A percentile compares a stretch with the other conserved stretches of the same genome.
Conservation (phyloP, 768 basidiomycete species). For the Neoboletus brunneissimus region DNA sequence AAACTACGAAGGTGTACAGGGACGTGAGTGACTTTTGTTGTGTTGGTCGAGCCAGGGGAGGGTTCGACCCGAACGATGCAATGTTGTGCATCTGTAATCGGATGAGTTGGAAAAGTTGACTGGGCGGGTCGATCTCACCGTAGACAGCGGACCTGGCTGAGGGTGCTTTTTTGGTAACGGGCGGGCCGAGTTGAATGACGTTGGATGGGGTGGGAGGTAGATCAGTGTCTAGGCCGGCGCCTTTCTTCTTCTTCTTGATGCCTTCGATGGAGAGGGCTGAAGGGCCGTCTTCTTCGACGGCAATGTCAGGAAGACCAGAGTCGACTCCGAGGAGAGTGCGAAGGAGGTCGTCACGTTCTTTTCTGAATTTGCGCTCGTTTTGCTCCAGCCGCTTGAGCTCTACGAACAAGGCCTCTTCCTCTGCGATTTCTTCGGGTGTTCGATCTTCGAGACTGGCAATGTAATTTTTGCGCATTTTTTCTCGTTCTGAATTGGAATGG, state of each 20-base stretch:
- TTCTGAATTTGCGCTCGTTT: constrained; percentile 82
- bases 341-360: constrained; percentile 84
- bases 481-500: constrained; percentile 58
- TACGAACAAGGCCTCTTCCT: constrained; percentile 92
- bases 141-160: constrained; percentile 56
- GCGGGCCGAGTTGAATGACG: constrained; percentile 38
- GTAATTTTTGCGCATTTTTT: constrained; percentile 85
- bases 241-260: constrained; percentile 55
- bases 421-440: constrained; percentile 84
- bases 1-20: constrained; percentile 84
- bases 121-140: constrained; percentile 40
- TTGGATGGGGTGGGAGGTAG: constrained; percentile 35
- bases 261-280: constrained; percentile 44
- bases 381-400: constrained; percentile 96
- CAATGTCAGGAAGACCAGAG: constrained; percentile 74
- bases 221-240: constrained; percentile 30
- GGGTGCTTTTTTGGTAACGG: constrained; percentile 37
- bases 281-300: constrained; percentile 58
- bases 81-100: constrained; percentile 54
- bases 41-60: constrained; percentile 36
- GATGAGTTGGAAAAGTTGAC: constrained; percentile 15
- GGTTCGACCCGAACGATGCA: constrained; percentile 73
- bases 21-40: constrained; percentile 72
- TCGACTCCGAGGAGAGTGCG: constrained; percentile 83
- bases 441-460: constrained; percentile 82